Evolutionary conservation across 1,284 basidiomycete genomes (phyloP).

Genomic region (Filobasidium uniguttulatum): DNA sequence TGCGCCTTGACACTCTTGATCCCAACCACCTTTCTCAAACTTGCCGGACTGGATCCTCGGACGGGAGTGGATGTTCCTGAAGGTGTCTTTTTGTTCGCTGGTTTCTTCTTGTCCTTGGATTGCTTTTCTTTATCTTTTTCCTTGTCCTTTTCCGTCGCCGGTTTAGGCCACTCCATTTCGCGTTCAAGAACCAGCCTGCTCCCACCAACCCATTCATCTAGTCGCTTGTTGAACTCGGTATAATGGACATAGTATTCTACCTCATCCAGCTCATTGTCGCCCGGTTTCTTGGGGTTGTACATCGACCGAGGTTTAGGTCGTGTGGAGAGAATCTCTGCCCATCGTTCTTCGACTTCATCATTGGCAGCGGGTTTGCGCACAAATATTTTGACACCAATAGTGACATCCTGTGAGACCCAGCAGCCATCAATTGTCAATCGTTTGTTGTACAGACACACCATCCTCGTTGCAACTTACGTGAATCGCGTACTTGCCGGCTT

Average conservation of each 20-base stretch:
- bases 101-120: conserved; percentile 38
- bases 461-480: background rate
- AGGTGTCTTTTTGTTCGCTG: conserved; percentile 19
- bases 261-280: conserved; percentile 45
- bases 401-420: conserved; percentile 48
- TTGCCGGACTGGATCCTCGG: conserved; percentile 15
- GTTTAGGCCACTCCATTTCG: conserved; percentile 90
- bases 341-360: conserved; percentile 66
- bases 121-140: conserved; percentile 26
- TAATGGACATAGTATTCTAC: conserved; percentile 94
- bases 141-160: conserved; percentile 35
- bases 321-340: conserved; percentile 85
- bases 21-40: conserved; percentile 53
- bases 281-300: conserved; percentile 49
- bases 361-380: conserved; percentile 62
- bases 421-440: too few species aligned
- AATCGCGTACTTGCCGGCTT: background rate
- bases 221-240: conserved; percentile 94
- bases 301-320: conserved; percentile 56
- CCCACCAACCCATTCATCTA: conserved; percentile 96
- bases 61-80: conserved; percentile 1
- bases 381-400: conserved; percentile 85
- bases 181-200: conserved; percentile 67
- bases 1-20: conserved; percentile 41
- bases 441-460: background rate